Conservation (phyloP, 768 basidiomycete genomes). For the Mycena rebaudengoi region DNA sequence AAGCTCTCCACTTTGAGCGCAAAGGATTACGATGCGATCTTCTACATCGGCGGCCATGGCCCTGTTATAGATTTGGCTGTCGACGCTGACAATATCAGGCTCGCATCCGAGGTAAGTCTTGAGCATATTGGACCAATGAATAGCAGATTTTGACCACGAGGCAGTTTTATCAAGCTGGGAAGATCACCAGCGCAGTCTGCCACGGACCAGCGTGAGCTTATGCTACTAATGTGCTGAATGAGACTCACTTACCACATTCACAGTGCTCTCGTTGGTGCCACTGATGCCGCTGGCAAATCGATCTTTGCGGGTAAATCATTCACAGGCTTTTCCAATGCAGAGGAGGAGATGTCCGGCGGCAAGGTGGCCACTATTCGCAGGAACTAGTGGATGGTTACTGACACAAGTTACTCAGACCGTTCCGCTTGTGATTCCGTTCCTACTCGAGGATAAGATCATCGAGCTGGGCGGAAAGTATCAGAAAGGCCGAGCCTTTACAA, state of each 20-base stretch:
- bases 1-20: constrained; percentile 65
- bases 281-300: constrained; percentile 62
- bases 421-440: constrained; percentile 63
- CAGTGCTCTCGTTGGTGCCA: constrained; percentile 61
- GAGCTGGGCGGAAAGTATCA: constrained; percentile 69
- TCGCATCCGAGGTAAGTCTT: no score
- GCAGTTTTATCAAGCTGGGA: constrained; percentile 72
- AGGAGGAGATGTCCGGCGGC: constrained; percentile 62
- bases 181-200: constrained; percentile 76
- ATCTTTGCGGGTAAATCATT: constrained; percentile 64
- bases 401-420: no score
- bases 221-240: not conserved
- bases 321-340: constrained; percentile 77
- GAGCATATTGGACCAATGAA: no score
- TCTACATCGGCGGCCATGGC: constrained; percentile 82
- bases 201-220: constrained; percentile 66
- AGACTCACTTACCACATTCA: not conserved
- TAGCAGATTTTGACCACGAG: not conserved
- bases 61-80: constrained; percentile 84
- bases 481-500: constrained; percentile 51
- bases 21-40: constrained; percentile 74
- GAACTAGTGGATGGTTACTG: no score
- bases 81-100: no score
- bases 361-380: no score
- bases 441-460: constrained; percentile 69